These are phyloP conservation scores for Brasilioporus rufonigricans DNA, from an alignment of 768 basidiomycete species.

Conservation along the genomic window DNA sequence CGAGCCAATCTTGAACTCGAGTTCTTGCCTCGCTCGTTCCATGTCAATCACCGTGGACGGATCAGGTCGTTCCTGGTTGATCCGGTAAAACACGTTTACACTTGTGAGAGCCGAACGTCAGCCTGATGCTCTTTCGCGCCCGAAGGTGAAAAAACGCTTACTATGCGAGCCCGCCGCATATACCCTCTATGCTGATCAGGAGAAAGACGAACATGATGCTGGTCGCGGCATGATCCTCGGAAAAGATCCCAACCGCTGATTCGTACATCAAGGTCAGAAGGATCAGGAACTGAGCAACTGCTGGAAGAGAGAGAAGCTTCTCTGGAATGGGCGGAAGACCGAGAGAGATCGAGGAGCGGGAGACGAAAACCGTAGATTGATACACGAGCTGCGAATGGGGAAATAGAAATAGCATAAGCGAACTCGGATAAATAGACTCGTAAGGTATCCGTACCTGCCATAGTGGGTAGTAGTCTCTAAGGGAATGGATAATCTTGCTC, in stretches of 20 bases:
- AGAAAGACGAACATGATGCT: constrained; percentile 67
- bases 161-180: constrained; percentile 94
- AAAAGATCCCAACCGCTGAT: constrained; percentile 66
- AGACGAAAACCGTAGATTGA: constrained; percentile 92
- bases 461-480: constrained; percentile 92
- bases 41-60: constrained; percentile 44
- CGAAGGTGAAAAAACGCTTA: constrained; percentile 39
- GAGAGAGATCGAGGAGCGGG: constrained; percentile 85
- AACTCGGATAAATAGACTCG: not conserved
- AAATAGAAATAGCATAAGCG: not conserved
- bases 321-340: constrained; percentile 78
- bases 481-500: constrained; percentile 73
- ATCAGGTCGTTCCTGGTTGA: constrained; percentile 70
- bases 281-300: constrained; percentile 66
- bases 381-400: constrained; percentile 61
- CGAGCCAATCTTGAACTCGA: constrained; percentile 88
- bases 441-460: constrained; percentile 71
- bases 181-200: constrained; percentile 83
- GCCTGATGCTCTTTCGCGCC: not conserved
- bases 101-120: constrained; percentile 40
- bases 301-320: constrained; percentile 68
- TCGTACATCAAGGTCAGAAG: constrained; percentile 62
- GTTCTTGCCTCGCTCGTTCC: constrained; percentile 68
- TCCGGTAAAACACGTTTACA: constrained; percentile 82
- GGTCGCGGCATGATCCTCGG: constrained; percentile 38